phyloP scores from a whole-genome alignment of 176 grass and related monocot species.

The Carex parvula region DNA sequence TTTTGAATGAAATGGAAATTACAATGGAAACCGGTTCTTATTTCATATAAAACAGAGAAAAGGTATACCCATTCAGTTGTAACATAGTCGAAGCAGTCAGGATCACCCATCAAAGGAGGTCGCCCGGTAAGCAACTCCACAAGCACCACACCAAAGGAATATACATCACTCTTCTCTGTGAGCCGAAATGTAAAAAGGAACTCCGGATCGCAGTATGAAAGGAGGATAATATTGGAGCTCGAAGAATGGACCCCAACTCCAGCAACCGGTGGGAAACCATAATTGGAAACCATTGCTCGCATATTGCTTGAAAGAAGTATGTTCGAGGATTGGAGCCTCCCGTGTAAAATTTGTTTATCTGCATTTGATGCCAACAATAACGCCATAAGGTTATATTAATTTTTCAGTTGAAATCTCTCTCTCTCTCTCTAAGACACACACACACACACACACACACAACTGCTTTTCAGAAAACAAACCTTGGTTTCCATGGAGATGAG shows the following conservation, averaged over 20 bases:
- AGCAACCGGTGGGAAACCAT: neutral
- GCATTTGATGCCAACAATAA: neutral
- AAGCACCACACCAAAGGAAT: conserved; percentile 9
- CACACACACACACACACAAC: neutral
- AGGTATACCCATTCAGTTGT: neutral
- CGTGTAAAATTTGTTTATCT: neutral
- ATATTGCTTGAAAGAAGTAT: conserved; percentile 1
- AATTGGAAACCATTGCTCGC: conserved; percentile 13
- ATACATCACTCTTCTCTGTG: conserved; percentile 14
- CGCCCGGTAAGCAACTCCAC: neutral
- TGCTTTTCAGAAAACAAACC: conserved; percentile 1
- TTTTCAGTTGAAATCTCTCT: neutral
- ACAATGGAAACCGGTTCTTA: neutral
- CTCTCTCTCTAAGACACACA: neutral
- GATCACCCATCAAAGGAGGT: neutral
- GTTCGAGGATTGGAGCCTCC: neutral
- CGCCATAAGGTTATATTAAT: neutral
- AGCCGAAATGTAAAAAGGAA: neutral
- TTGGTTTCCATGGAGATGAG: conserved; percentile 78
- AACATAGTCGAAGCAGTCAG: neutral
- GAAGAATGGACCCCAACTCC: neutral
- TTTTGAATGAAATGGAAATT: neutral
- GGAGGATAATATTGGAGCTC: neutral
- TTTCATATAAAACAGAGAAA: neutral
- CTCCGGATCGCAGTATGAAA: neutral